These are phyloP conservation scores for Ambrosia hybrid DNA, from an alignment of 140 eudicot genomes.

Conservation along the genomic window DNA sequence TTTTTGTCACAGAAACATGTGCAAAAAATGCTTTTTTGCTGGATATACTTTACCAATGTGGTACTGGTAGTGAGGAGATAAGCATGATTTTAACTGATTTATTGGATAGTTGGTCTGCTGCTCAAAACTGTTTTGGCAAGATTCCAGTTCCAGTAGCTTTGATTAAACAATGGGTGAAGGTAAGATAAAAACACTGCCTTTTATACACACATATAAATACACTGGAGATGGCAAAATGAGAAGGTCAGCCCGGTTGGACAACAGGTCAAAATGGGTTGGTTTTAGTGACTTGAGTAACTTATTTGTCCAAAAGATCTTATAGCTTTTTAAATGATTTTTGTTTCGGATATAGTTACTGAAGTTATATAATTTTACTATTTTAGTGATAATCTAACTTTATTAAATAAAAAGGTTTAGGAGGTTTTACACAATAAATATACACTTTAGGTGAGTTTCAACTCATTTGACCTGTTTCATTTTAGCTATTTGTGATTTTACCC, in stretches of 20 bases:
- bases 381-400: background rate
- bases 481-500: background rate
- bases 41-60: constrained; percentile 58
- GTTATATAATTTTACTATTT: background rate
- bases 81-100: constrained; percentile 35
- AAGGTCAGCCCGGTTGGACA: background rate
- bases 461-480: constrained; percentile 3
- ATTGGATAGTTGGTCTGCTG: constrained; percentile 71
- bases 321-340: background rate
- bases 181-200: constrained; percentile 27
- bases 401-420: background rate
- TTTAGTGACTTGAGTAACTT: background rate
- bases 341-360: constrained; percentile 2
- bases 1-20: constrained; percentile 59
- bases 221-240: constrained; percentile 1
- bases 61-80: constrained; percentile 44
- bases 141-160: constrained; percentile 62
- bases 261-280: background rate
- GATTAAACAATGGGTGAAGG: constrained; percentile 90
- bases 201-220: background rate
- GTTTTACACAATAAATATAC: background rate
- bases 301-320: background rate
- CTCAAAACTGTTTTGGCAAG: constrained; percentile 48
- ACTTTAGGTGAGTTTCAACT: background rate
- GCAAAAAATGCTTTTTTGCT: constrained; percentile 60